phyloP scores from a whole-genome alignment of 768 basidiomycete species.

The Antrodiella citrinella region DNA sequence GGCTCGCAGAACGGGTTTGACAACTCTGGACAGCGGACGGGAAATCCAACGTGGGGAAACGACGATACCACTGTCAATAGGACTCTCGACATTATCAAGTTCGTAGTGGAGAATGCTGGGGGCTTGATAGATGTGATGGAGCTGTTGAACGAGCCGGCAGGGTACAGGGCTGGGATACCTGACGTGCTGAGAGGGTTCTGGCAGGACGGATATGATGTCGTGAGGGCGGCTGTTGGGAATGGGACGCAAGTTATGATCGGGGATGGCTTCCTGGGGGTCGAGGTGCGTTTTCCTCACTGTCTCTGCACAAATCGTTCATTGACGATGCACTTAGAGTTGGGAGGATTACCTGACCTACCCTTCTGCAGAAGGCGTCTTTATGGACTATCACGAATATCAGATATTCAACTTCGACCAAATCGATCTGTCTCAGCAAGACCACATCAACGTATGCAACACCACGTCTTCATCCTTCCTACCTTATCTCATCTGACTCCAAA shows the following conservation, averaged over 20 bases:
- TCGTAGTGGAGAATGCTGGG: conserved; percentile 44
- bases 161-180: conserved; percentile 38
- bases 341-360: conserved; percentile 47
- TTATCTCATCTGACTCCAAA: not conserved
- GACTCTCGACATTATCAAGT: conserved; percentile 52
- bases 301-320: not conserved
- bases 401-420: conserved; percentile 58
- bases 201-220: conserved; percentile 49
- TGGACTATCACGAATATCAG: conserved; percentile 72
- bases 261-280: conserved; percentile 59
- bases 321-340: conserved; percentile 38
- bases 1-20: conserved; percentile 59
- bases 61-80: conserved; percentile 35
- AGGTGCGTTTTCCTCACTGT: conserved; percentile 24
- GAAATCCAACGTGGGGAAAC: conserved; percentile 46
- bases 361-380: conserved; percentile 46
- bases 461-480: not conserved
- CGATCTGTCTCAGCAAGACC: conserved; percentile 43
- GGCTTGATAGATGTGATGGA: conserved; percentile 57
- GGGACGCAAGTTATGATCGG: conserved; percentile 61
- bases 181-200: conserved; percentile 47
- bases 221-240: conserved; percentile 40
- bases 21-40: conserved; percentile 62
- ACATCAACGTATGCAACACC: conserved; percentile 36
- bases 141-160: conserved; percentile 63